Base-by-base conservation (phyloP, 768 basidiomycete species). In the Holtermanniella nyarrowii region DNA sequence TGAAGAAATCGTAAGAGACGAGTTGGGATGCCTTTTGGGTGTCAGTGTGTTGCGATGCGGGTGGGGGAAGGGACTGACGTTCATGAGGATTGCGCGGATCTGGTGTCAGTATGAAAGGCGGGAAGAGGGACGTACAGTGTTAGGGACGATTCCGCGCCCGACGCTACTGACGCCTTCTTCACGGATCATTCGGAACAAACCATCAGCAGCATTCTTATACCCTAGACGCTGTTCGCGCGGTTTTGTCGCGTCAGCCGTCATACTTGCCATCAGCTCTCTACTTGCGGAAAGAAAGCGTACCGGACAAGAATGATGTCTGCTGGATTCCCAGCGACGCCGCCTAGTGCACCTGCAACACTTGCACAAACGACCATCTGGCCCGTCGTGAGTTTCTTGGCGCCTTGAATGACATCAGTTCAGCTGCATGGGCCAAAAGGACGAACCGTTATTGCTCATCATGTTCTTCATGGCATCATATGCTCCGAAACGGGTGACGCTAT, bases 41-140 rank as follows among this genome's bases (percentile, higher is more conserved):
- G 31, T 37, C 31, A 37, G 31, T 16, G 16, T 16, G 10, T 37
- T 37, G 31, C 16, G 10, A 7, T 37, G 31, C 7, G 31, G 7
- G 31, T 37, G 31, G 16, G 10, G 7, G 31, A 7, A 37, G 16
- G 16, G 16, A 16, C 31, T 7, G 10, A 37, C 31, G 50, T 66
- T 71, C 69, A 69, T 68, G 18, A 69, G 47, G 37, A 68, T 62
- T 12, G 69, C 67, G 56, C 66, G 66, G 44, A 70, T 56, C 69
- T 65, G 41, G 43, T 5, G 39, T 43, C 39, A 7, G 25, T 24
- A 5, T 24, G 11, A 24, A n/a, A 31, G 21, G 21, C 25, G 47
- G 14, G 37, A 51, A 24, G 7, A 26, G 13, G 4, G 3, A 61
- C 66, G 46, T 44, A 68, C 66, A 1, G 62, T 66, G 44, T 71